A percentile compares a stretch with the other conserved stretches of the same genome.
phyloP scores from a whole-genome alignment of 2,329 filamentous ascomycete species.

The Fusarium annulatum region DNA sequence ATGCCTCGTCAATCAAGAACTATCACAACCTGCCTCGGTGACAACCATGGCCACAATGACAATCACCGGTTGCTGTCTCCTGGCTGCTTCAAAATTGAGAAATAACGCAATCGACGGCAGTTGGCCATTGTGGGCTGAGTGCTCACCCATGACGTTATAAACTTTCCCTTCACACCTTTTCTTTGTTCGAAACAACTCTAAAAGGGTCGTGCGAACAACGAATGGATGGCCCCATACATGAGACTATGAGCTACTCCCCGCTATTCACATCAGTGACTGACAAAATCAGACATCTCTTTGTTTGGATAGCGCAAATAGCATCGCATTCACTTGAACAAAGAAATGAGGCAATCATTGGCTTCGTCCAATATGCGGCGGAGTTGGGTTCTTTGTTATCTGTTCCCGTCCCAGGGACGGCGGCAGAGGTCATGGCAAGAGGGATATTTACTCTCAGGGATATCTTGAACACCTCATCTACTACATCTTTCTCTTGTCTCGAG shows the following conservation, averaged over 20 bases:
- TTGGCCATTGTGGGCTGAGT: not conserved
- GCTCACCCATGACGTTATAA: conserved; percentile 5
- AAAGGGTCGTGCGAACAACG: not conserved
- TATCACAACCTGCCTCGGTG: conserved; percentile 5
- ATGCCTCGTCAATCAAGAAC: not conserved
- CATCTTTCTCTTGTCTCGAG: not conserved
- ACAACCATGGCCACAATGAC: not conserved
- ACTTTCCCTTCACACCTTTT: not conserved
- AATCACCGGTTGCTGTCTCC: not conserved
- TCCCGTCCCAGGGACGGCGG: not conserved
- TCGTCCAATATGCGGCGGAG: conserved; percentile 2
- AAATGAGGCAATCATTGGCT: not conserved
- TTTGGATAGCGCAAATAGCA: conserved; percentile 5
- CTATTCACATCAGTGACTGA: not conserved
- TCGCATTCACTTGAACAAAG: conserved; percentile 29
- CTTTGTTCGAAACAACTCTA: conserved; percentile 36
- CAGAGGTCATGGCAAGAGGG: not conserved
- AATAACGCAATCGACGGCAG: not conserved
- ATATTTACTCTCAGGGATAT: not conserved
- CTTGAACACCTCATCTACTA: not conserved
- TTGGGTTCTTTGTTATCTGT: conserved; percentile 37
- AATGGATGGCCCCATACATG: not conserved
- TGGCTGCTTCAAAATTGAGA: not conserved
- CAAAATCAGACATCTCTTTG: conserved; percentile 4
- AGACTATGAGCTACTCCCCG: not conserved